Base-by-base conservation (phyloP, 2,329 filamentous ascomycete genomes). In the Ascochyta rabiei region DNA sequence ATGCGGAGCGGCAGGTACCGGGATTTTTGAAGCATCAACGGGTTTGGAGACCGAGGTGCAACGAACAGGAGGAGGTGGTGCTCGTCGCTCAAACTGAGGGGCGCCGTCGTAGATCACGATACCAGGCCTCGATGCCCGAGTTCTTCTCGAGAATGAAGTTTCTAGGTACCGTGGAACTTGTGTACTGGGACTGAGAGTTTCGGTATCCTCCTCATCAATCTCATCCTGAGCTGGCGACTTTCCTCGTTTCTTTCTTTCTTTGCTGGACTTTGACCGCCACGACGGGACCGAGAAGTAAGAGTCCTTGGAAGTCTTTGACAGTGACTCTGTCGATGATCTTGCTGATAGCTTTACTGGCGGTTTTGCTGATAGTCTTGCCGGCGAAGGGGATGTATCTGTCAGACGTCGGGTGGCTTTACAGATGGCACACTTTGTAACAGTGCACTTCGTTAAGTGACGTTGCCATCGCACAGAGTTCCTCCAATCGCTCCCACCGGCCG, bases 401-500 rank as follows among this genome's bases (percentile, higher is more conserved):
- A 28, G 13, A 15, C 9, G 8, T 4, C 12, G 15, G 15, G 37
- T 1, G 23, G 8, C 15, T 26, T 16, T 38, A 28, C 50, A 53
- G 9, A 43, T 12, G 16, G 12, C 5, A 10, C 50, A 48, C 23
- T 40, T 23, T 6, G 15, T 9, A 2, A 10, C 16, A 13, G n/a
- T 13, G 24, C 31, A 49, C 16, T 41, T 15, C 19, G 18, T 16
- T 19, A 35, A 7, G 37, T 55, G 52, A 9, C 8, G n/a, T 26
- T 50, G 31, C 52, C 52, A 55, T 18, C n/a, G 42, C 33, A 10
- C 18, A 1, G 52, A 50, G 38, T 55, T 42, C 19, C 34, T 45
- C 52, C 52, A 55, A 30, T 23, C 47, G 39, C 52, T 55, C 10
- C 41, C 52, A 33, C 46, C 19, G 3, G 52, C 42, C 10, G 23